A percentile compares a stretch with the other conserved stretches of the same genome.
These are phyloP conservation scores for Gossypium laxum DNA, from an alignment of 441 rosid genomes.

Conservation along the genomic window DNA sequence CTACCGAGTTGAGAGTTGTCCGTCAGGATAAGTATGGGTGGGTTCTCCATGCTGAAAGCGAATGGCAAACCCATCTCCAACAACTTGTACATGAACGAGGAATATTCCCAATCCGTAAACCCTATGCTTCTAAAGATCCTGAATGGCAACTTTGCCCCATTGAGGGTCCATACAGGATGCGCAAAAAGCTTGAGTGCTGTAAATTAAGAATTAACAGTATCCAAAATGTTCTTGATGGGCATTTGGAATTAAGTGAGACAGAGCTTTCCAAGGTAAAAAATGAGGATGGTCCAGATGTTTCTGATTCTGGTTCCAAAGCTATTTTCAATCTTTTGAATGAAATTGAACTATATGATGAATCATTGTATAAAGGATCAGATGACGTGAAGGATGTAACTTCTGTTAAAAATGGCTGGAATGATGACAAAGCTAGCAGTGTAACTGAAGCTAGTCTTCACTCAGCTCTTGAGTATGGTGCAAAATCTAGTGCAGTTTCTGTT, in stretches of 20 bases:
- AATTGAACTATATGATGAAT: slow-evolving; percentile 38
- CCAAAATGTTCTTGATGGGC: slow-evolving; percentile 74
- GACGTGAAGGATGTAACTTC: slow-evolving; percentile 32
- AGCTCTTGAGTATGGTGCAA: slow-evolving; percentile 80
- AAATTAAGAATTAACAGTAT: slow-evolving; percentile 72
- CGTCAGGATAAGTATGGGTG: slow-evolving; percentile 99
- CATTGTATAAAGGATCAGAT: slow-evolving; percentile 29
- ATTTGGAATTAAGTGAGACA: slow-evolving; percentile 61
- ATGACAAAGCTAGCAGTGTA: slow-evolving; percentile 53
- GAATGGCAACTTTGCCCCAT: slow-evolving; percentile 99
- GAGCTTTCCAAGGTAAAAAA: slow-evolving; percentile 49
- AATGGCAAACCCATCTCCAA: slow-evolving; percentile 97
- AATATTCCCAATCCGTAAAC: slow-evolving; percentile 71
- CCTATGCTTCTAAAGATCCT: slow-evolving; percentile 51
- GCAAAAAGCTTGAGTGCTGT: slow-evolving; percentile 93
- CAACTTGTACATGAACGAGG: slow-evolving; percentile 99
- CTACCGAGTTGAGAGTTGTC: slow-evolving; percentile 97
- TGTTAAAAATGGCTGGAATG: slow-evolving; percentile 52
- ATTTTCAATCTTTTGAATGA: slow-evolving; percentile 45
- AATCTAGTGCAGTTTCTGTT: slow-evolving; percentile 62
- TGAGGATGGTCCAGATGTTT: slow-evolving; percentile 45
- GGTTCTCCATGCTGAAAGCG: slow-evolving; percentile 99
- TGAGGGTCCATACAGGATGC: slow-evolving; percentile 99
- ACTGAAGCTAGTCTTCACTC: slow-evolving; percentile 84
- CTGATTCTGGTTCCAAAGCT: slow-evolving; percentile 47